phyloP scores from a whole-genome alignment of 805 yeast species.

The Cyberlindnera xylosilytica region DNA sequence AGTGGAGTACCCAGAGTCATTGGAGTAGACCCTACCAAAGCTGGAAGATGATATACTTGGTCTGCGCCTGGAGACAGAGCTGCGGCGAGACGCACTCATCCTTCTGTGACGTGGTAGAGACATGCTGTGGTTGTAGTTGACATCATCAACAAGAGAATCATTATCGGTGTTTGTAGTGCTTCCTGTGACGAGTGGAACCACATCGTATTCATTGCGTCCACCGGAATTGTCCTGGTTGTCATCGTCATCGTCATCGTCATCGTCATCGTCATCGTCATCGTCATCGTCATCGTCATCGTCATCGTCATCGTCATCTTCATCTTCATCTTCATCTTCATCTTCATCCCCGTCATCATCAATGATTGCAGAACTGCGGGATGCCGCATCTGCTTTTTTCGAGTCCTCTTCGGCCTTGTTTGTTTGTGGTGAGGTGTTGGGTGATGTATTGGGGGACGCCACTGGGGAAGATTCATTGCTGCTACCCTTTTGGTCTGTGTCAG shows the following conservation, averaged over 20 bases:
- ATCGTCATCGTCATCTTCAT: slow-evolving; percentile 6
- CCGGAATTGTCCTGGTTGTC: not conserved
- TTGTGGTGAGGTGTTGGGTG: not conserved
- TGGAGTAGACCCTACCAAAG: slow-evolving; percentile 3
- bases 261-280: not conserved
- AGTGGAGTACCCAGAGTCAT: slow-evolving; percentile 21
- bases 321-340: not conserved
- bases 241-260: not conserved
- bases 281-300: slow-evolving; percentile 4
- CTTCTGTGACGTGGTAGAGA: not conserved
- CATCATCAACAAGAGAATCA: not conserved
- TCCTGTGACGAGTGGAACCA: not conserved
- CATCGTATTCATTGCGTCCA: not conserved
- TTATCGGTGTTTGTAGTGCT: not conserved
- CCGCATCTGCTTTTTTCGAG: too few relatives aligned
- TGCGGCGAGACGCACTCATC: slow-evolving; percentile 1
- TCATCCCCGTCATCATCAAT: too few relatives aligned
- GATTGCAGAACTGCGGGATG: too few relatives aligned
- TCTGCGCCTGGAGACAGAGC: slow-evolving; percentile 3
- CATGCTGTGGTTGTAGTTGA: not conserved
- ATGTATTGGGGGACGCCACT: not conserved
- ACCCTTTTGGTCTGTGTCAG: too few relatives aligned
- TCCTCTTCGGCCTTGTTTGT: too few relatives aligned
- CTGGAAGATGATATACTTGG: slow-evolving; percentile 1
- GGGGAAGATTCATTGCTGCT: not conserved